Conservation (phyloP, 2,329 filamentous ascomycete species). For the Xylaria polymorpha region DNA sequence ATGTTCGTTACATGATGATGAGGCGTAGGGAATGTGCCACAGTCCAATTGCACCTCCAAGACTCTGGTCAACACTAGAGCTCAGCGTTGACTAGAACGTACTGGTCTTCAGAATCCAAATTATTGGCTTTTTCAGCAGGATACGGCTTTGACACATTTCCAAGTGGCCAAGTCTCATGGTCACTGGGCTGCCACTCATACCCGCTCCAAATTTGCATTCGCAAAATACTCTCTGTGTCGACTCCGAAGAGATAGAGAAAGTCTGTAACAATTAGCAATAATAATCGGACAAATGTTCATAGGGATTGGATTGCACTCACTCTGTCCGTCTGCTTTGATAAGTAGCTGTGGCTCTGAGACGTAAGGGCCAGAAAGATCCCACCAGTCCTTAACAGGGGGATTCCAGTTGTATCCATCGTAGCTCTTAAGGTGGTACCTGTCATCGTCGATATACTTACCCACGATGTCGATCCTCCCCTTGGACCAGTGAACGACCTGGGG, state of each 20-base stretch:
- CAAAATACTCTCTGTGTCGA: constrained; percentile 20
- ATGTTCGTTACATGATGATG: neutral
- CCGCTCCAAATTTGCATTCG: constrained; percentile 42
- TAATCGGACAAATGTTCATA: neutral
- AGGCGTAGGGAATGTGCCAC: neutral
- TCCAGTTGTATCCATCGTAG: constrained; percentile 38
- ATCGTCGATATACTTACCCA: constrained; percentile 35
- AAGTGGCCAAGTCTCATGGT: constrained; percentile 37
- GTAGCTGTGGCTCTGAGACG: constrained; percentile 37
- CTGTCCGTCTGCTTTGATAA: constrained; percentile 23
- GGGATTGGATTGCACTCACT: constrained; percentile 28
- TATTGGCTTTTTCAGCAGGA: neutral
- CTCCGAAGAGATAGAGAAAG: constrained; percentile 41
- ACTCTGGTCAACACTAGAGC: neutral
- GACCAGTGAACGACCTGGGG: constrained; percentile 40
- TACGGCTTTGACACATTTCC: constrained; percentile 36
- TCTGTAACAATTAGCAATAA: constrained; percentile 19
- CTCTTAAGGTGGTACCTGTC: constrained; percentile 37
- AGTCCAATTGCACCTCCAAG: constrained; percentile 14
- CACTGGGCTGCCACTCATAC: constrained; percentile 38
- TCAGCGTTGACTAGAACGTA: constrained; percentile 2
- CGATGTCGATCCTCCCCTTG: constrained; percentile 36
- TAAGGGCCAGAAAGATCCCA: constrained; percentile 38
- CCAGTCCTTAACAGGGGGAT: constrained; percentile 35
- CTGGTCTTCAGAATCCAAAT: neutral